phyloP scores from a whole-genome alignment of 2,329 filamentous ascomycete species.

The Bipolaris oryzae region DNA sequence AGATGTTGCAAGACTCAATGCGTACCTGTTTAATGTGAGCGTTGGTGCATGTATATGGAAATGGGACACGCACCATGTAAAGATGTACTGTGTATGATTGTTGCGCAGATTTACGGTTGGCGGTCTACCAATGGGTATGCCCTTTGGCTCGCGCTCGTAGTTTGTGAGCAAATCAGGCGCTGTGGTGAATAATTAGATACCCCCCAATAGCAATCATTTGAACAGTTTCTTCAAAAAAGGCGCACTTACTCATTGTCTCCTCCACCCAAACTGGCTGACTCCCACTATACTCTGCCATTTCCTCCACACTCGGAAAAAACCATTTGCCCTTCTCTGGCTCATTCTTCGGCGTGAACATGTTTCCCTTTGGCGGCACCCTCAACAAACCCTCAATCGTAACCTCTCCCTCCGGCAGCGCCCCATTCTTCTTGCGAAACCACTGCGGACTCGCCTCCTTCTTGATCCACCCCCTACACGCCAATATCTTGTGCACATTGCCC shows the following conservation, averaged over 20 bases:
- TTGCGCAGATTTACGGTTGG: conserved; percentile 93
- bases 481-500: conserved; percentile 62
- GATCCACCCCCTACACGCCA: conserved; percentile 94
- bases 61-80: conserved; percentile 78
- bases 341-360: conserved; percentile 95
- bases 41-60: not conserved
- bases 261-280: conserved; percentile 94
- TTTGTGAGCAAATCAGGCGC: conserved; percentile 78
- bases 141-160: conserved; percentile 76
- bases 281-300: conserved; percentile 85
- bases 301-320: conserved; percentile 89
- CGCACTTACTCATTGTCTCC: conserved; percentile 80
- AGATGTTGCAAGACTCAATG: conserved; percentile 79
- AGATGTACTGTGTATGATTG: conserved; percentile 98
- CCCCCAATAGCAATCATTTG: conserved; percentile 13
- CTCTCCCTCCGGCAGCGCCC: conserved; percentile 70
- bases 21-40: conserved; percentile 70
- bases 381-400: conserved; percentile 84
- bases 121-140: conserved; percentile 85
- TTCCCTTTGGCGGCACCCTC: conserved; percentile 92
- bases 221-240: not conserved
- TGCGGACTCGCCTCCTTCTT: conserved; percentile 73
- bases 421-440: conserved; percentile 58
- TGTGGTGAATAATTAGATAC: conserved; percentile 50
- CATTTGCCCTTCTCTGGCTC: conserved; percentile 82